Percentiles rank a stretch among this genome's conserved stretches.
phyloP scores from a whole-genome alignment of 2,329 filamentous ascomycete genomes.

The Mycosphaerella sp. region DNA sequence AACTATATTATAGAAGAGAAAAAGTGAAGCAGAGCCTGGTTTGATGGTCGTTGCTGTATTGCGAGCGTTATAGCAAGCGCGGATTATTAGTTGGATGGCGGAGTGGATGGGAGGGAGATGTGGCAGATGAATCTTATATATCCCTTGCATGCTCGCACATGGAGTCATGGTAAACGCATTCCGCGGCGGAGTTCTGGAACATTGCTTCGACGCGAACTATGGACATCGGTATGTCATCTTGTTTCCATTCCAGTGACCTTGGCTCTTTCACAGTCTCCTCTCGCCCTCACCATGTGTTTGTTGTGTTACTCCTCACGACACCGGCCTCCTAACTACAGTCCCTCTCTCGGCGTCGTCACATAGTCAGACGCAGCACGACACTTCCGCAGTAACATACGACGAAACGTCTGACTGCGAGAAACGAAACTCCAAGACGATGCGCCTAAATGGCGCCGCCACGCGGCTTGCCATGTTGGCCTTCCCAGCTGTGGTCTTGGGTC shows the following conservation, averaged over 20 bases:
- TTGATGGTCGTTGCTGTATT: too few species aligned
- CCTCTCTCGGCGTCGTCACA: conserved; percentile 4
- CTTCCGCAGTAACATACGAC: not conserved
- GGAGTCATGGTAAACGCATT: conserved; percentile 2
- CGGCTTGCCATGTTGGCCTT: conserved; percentile 11
- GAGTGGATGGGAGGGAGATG: too few species aligned
- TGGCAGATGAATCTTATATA: too few species aligned
- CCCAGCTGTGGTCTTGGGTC: conserved; percentile 13
- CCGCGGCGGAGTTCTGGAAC: conserved; percentile 12
- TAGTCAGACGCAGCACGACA: not conserved
- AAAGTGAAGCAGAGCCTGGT: too few species aligned
- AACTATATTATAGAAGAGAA: too few species aligned
- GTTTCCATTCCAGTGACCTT: conserved; percentile 20
- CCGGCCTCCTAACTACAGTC: conserved; percentile 12
- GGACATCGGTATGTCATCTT: conserved; percentile 3
- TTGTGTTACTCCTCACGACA: conserved; percentile 10
- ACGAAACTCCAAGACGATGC: conserved; percentile 5
- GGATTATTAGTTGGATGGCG: too few species aligned
- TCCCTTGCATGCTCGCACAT: not conserved
- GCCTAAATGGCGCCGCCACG: conserved; percentile 7
- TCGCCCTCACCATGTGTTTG: conserved; percentile 4
- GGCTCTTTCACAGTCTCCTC: conserved; percentile 11
- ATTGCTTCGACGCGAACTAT: conserved; percentile 11
- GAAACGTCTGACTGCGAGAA: not conserved
- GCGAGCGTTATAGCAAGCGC: too few species aligned